Conservation (phyloP, 805 yeast species). For the Lachancea meyersii region DNA sequence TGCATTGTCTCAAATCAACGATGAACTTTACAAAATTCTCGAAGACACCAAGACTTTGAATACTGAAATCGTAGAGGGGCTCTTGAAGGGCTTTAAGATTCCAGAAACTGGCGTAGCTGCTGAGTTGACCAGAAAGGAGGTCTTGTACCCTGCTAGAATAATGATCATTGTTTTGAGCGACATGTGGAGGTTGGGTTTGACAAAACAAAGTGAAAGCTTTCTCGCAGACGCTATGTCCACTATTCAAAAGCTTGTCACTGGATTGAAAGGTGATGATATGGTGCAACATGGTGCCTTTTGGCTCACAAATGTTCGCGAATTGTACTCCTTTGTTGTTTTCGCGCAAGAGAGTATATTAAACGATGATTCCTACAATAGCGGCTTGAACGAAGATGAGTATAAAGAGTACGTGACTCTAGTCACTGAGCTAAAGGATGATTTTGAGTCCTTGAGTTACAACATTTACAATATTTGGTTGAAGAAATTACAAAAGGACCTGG, state of each 20-base stretch:
- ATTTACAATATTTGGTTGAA: conserved; percentile 96
- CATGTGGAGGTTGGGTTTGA: conserved; percentile 96
- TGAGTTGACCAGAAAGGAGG: conserved; percentile 79
- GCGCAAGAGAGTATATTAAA: conserved; percentile 90
- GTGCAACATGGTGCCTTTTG: conserved; percentile 94
- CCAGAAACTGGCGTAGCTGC: conserved; percentile 84
- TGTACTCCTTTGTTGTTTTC: conserved; percentile 87
- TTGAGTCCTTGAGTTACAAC: conserved; percentile 86
- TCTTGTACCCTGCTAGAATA: conserved; percentile 91
- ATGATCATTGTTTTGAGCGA: conserved; percentile 87
- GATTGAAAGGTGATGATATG: conserved; percentile 78
- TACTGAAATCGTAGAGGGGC: conserved; percentile 78
- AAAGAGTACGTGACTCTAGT: conserved; percentile 84
- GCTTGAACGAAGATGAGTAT: conserved; percentile 85
- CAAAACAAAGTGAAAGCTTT: conserved; percentile 85
- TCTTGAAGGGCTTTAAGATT: conserved; percentile 75
- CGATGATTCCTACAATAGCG: conserved; percentile 70
- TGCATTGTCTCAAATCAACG: conserved; percentile 64
- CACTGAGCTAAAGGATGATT: conserved; percentile 87
- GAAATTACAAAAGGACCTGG: conserved; percentile 83
- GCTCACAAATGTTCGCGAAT: conserved; percentile 93
- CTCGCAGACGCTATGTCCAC: conserved; percentile 82
- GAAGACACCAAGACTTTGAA: conserved; percentile 69
- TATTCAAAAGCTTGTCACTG: conserved; percentile 76
- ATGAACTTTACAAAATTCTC: conserved; percentile 63